Percentiles rank a stretch among this genome's conserved stretches.
Conservation (phyloP, 352 stramenopile genomes). For the Globisporangium cederbergense region DNA sequence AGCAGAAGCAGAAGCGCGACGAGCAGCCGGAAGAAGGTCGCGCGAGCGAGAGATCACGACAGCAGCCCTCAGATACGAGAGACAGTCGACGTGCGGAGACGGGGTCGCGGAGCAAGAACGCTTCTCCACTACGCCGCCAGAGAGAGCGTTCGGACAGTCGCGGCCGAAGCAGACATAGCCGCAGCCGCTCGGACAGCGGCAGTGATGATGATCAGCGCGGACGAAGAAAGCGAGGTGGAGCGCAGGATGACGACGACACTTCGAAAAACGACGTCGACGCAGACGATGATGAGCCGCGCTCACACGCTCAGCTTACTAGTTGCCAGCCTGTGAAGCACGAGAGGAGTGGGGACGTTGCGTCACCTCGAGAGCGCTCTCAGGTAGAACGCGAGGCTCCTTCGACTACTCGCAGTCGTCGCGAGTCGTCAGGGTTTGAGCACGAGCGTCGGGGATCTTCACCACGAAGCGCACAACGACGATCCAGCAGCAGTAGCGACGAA, state of each 20-base stretch:
- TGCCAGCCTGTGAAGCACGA: not conserved
- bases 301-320: not conserved
- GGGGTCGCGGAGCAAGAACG: slow-evolving; percentile 9
- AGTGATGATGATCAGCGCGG: slow-evolving; percentile 27
- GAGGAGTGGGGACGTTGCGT: not conserved
- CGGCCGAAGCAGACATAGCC: slow-evolving; percentile 18
- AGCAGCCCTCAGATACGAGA: slow-evolving; percentile 2
- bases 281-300: not conserved
- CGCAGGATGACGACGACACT: slow-evolving; percentile 6
- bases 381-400: not conserved
- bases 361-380: not conserved
- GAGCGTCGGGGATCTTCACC: not conserved
- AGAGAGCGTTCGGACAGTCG: slow-evolving; percentile 8
- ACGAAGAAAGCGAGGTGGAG: slow-evolving; percentile 12
- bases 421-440: not conserved
- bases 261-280: slow-evolving; percentile 23
- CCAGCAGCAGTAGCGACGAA: slow-evolving; percentile 1
- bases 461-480: not conserved
- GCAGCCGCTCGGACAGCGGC: slow-evolving; percentile 18
- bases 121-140: slow-evolving; percentile 4
- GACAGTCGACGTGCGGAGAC: slow-evolving; percentile 2
- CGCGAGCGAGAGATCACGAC: slow-evolving; percentile 8
- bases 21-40: slow-evolving; percentile 14
- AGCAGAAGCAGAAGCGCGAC: slow-evolving; percentile 19
- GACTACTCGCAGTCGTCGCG: not conserved